Percentiles rank a stretch among this genome's conserved stretches.
phyloP scores from a whole-genome alignment of 108 stramenopile species.

The Fistulifera pelliculosa region DNA sequence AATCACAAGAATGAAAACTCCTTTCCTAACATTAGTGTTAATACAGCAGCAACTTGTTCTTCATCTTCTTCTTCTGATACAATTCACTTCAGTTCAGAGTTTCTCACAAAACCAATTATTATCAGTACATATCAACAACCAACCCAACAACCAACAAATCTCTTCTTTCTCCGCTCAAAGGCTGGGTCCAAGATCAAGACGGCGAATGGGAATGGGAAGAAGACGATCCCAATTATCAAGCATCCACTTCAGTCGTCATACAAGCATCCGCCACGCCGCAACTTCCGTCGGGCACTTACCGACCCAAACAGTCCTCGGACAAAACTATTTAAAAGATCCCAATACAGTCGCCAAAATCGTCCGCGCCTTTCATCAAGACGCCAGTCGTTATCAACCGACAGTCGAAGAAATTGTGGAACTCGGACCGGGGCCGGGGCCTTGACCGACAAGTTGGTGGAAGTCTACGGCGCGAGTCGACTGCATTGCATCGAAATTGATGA shows the following conservation, averaged over 20 bases:
- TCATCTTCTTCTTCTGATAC: too few relatives aligned
- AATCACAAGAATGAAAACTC: too few relatives aligned
- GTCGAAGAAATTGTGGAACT: conserved; percentile 63
- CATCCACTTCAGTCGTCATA: conserved; percentile 10
- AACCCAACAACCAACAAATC: too few relatives aligned
- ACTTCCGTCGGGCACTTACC: conserved; percentile 62
- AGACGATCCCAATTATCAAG: conserved; percentile 44
- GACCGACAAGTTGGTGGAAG: conserved; percentile 73
- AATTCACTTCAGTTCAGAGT: too few relatives aligned
- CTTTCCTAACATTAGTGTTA: too few relatives aligned
- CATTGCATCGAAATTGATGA: conserved; percentile 93
- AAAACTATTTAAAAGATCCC: conserved; percentile 90
- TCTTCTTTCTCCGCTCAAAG: conserved; percentile 8
- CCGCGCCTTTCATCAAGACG: conserved; percentile 75
- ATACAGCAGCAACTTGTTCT: too few relatives aligned
- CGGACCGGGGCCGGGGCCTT: conserved; percentile 95
- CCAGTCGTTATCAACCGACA: conserved; percentile 19
- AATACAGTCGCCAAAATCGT: conserved; percentile 94
- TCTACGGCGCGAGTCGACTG: conserved; percentile 57
- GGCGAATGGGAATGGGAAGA: conserved; percentile 88
- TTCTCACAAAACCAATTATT: too few relatives aligned
- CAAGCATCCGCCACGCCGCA: conserved; percentile 57
- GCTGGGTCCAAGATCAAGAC: conserved; percentile 62
- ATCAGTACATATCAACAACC: too few relatives aligned
- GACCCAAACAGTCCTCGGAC: conserved; percentile 95